Conservation (phyloP, 345 rosid genomes). For the Eucalyptus globulus region DNA sequence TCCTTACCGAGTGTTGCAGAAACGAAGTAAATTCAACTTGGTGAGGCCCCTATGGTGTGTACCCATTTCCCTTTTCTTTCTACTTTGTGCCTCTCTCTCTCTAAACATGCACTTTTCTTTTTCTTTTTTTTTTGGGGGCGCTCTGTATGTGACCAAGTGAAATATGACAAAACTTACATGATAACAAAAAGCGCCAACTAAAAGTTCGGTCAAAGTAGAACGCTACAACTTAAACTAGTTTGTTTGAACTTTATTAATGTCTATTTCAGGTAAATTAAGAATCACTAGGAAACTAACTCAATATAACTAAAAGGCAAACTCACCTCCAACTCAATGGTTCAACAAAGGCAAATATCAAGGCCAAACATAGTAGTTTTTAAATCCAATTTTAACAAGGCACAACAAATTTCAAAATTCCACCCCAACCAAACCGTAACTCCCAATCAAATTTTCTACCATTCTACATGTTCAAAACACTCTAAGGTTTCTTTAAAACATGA, state of each 20-base stretch:
- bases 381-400: not conserved
- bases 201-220: not conserved
- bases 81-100: too few species aligned
- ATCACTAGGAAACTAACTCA: not conserved
- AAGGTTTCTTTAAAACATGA: not conserved
- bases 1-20: too few species aligned
- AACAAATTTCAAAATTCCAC: not conserved
- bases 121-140: too few species aligned
- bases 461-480: not conserved
- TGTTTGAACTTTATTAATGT: not conserved
- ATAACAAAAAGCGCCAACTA: not conserved
- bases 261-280: not conserved
- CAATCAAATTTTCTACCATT: not conserved
- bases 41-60: too few species aligned
- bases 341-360: not conserved
- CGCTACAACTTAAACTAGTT: not conserved
- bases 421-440: not conserved
- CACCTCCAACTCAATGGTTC: not conserved
- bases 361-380: not conserved
- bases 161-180: too few species aligned
- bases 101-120: too few species aligned
- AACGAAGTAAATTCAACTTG: too few species aligned
- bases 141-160: too few species aligned
- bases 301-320: not conserved
- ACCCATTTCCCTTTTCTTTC: too few species aligned